These are phyloP conservation scores for Alternaria brassicae DNA, from an alignment of 2,329 filamentous ascomycete species.

Conservation along the genomic window DNA sequence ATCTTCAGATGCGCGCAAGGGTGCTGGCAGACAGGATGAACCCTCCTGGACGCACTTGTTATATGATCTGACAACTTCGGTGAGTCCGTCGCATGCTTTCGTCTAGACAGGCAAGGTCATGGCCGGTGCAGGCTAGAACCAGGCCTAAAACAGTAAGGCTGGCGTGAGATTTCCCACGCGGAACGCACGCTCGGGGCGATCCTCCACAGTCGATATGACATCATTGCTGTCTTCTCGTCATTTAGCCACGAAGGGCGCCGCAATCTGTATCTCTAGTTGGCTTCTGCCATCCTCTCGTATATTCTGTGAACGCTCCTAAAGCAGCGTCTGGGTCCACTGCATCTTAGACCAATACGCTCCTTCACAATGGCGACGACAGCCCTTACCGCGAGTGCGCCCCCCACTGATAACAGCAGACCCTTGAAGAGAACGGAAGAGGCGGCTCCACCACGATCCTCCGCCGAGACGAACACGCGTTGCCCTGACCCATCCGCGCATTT, in stretches of 20 bases:
- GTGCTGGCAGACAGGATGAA: neutral
- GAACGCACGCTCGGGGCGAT: constrained; percentile 24
- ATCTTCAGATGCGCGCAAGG: constrained; percentile 12
- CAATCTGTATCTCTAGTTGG: constrained; percentile 7
- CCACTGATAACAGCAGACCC: constrained; percentile 30
- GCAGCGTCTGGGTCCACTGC: neutral
- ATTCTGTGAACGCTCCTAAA: neutral
- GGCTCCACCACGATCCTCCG: constrained; percentile 31
- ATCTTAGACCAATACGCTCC: neutral
- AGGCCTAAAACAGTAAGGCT: constrained; percentile 18
- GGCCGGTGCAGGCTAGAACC: constrained; percentile 16
- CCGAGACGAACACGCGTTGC: constrained; percentile 37
- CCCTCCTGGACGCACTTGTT: constrained; percentile 3
- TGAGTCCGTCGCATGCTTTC: constrained; percentile 3
- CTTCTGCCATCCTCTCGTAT: neutral
- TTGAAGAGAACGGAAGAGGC: constrained; percentile 26
- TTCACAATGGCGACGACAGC: constrained; percentile 38
- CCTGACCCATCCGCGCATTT: constrained; percentile 56
- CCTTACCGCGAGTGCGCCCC: constrained; percentile 29
- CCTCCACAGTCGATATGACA: constrained; percentile 32
- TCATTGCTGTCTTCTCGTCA: constrained; percentile 39
- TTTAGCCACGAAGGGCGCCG: constrained; percentile 28
- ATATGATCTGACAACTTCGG: constrained; percentile 6
- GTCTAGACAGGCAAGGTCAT: constrained; percentile 10
- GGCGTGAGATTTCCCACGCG: constrained; percentile 3